phyloP scores from a whole-genome alignment of 352 stramenopile genomes.

The Bremia lactucae region DNA sequence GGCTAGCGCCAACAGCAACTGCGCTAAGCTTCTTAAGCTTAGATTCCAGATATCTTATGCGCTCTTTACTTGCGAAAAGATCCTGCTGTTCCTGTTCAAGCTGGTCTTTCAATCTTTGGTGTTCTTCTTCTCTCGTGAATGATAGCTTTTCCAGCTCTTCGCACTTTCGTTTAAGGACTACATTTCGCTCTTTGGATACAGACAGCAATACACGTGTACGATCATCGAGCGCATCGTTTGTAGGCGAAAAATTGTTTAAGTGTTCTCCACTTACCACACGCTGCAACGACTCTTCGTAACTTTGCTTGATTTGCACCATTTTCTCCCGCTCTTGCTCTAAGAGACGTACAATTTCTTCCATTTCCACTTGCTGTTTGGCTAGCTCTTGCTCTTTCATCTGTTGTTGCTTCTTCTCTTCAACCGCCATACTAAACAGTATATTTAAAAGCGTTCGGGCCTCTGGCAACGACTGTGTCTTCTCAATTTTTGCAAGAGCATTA shows the following conservation, averaged over 20 bases:
- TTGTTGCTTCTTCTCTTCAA: slow-evolving; percentile 82
- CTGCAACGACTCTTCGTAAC: slow-evolving; percentile 75
- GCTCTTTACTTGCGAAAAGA: slow-evolving; percentile 41
- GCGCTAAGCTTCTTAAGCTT: slow-evolving; percentile 37
- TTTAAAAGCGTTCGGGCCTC: slow-evolving; percentile 74
- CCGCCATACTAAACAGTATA: slow-evolving; percentile 81
- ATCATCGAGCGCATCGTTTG: slow-evolving; percentile 38
- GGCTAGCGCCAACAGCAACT: slow-evolving; percentile 11
- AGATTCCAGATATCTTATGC: slow-evolving; percentile 50
- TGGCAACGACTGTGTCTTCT: slow-evolving; percentile 70
- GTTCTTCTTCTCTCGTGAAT: slow-evolving; percentile 33
- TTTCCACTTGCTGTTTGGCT: slow-evolving; percentile 61
- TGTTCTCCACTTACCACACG: slow-evolving; percentile 41
- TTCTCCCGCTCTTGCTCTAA: slow-evolving; percentile 67
- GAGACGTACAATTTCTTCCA: slow-evolving; percentile 41
- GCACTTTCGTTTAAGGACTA: slow-evolving; percentile 58
- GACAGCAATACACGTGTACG: slow-evolving; percentile 55
- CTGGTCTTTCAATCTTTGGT: slow-evolving; percentile 34
- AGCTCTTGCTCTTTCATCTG: slow-evolving; percentile 70
- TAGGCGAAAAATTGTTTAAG: slow-evolving; percentile 4
- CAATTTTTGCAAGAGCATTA: slow-evolving; percentile 62
- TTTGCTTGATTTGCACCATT: slow-evolving; percentile 70
- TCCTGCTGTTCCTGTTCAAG: slow-evolving; percentile 39
- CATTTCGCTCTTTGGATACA: slow-evolving; percentile 67
- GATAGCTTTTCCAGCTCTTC: slow-evolving; percentile 54